These are phyloP conservation scores for Aschersonia sp. DNA, from an alignment of 2,329 filamentous ascomycete species.

Conservation along the genomic window DNA sequence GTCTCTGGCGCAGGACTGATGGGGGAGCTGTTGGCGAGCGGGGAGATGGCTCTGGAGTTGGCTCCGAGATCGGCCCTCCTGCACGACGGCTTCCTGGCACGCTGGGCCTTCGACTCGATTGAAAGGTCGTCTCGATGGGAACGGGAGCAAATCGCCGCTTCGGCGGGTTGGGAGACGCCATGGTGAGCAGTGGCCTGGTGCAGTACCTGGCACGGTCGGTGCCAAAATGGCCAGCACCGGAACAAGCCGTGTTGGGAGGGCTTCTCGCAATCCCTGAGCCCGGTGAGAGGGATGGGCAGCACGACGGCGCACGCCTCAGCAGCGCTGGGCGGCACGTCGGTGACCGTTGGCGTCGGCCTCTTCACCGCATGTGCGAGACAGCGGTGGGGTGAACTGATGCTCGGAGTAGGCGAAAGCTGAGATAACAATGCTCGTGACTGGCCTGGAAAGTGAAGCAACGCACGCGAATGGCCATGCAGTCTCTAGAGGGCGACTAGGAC, in stretches of 20 bases:
- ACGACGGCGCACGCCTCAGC: background rate
- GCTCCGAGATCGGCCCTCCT: slow-evolving; percentile 39
- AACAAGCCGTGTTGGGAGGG: too few species aligned
- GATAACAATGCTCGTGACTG: too few species aligned
- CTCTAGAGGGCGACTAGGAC: too few species aligned
- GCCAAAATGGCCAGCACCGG: too few species aligned
- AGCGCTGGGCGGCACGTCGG: background rate
- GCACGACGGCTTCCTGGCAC: background rate
- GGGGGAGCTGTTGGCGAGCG: slow-evolving; percentile 24
- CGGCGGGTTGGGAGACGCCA: slow-evolving; percentile 25
- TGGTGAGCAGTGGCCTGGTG: slow-evolving; percentile 7
- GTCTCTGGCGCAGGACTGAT: slow-evolving; percentile 25
- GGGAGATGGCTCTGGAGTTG: slow-evolving; percentile 38
- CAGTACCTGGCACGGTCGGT: too few species aligned
- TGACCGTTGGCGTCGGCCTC: background rate
- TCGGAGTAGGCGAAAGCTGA: background rate
- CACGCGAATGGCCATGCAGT: too few species aligned
- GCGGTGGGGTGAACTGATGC: background rate
- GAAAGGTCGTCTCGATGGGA: slow-evolving; percentile 58
- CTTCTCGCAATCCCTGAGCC: too few species aligned
- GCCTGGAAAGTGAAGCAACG: too few species aligned
- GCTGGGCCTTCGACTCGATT: slow-evolving; percentile 31
- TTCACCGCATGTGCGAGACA: background rate
- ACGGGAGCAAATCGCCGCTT: slow-evolving; percentile 51
- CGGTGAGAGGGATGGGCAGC: background rate